These are phyloP conservation scores for Tolypocladium sp. DNA, from an alignment of 2,329 filamentous ascomycete species.

Conservation along the genomic window DNA sequence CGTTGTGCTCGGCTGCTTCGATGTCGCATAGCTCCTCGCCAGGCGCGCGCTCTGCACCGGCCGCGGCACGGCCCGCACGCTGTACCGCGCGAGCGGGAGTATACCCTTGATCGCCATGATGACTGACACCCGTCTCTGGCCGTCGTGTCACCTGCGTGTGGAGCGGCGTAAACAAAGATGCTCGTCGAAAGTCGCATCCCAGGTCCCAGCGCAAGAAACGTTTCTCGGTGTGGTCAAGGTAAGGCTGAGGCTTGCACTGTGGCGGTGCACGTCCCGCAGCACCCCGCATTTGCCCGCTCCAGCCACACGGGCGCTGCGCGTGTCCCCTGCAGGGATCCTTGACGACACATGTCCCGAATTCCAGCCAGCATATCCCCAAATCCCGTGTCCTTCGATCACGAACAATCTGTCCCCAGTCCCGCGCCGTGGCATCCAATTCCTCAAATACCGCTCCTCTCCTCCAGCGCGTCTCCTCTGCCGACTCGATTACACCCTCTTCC, in stretches of 20 bases:
- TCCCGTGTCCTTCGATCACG: not conserved
- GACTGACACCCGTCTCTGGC: not conserved
- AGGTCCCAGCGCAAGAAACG: not conserved
- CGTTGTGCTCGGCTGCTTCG: conserved; percentile 1
- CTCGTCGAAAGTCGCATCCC: not conserved
- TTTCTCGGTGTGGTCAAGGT: not conserved
- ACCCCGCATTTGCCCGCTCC: not conserved
- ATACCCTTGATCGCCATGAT: not conserved
- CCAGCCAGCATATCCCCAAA: not conserved
- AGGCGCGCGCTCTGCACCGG: not conserved
- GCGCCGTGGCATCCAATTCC: not conserved
- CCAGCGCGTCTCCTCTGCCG: not conserved
- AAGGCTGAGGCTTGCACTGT: not conserved
- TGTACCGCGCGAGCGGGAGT: not conserved
- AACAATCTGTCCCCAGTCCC: not conserved
- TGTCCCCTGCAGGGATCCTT: not conserved
- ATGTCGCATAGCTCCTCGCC: not conserved
- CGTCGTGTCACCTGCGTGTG: not conserved
- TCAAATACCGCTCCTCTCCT: not conserved
- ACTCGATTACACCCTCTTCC: not conserved
- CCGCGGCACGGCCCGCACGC: not conserved
- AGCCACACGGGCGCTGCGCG: not conserved
- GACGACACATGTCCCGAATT: conserved; percentile 22
- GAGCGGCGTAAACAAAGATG: not conserved
- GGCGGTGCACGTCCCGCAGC: not conserved